Base-by-base conservation (phyloP, 306 rosid species). In the Abrus precatorius region DNA sequence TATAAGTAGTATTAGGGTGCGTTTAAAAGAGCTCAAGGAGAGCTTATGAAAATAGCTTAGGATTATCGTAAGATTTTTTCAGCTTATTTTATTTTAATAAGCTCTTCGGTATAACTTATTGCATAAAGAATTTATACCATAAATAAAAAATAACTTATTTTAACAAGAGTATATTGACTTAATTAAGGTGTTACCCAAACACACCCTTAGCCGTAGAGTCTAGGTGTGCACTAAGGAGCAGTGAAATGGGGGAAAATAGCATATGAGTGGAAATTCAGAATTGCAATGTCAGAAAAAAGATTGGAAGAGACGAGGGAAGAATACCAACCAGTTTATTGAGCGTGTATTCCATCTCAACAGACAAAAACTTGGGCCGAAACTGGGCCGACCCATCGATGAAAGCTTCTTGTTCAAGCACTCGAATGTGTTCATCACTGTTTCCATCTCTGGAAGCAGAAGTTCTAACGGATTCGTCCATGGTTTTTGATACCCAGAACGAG, bases 321-420 rank as follows among this genome's bases (percentile, higher is more conserved):
- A 44, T 41, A 87, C 95, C 5, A 79, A 95, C 98, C 95, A 87
- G 34, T 76, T 77, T 80, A 83, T 95, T 95, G 62, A 93, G 90
- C 2, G 50, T 87, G 7, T 90, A 72, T 74, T 95, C 92, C 65
- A 88, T 7, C 14, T 83, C 82, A 52, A 11, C 77, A 44, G 67
- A 61, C 54, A 78, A 55, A 68, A 77, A 36, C 54, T 43, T 84
- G 9, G 69, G 27, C 54, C 11, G 80, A 63, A 81, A 75, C 74
- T 67, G 61, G 1, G 90, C 71, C 6, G 92, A 53, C 64, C 81
- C 87, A 72, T 84, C 87, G 32, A 80, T 47, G 6, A 84, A 73
- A 55, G 87, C 80, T 84, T 93, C 99, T 44, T 88, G 89, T 76
- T 89, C 90, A 64, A 91, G 41, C 84, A 85, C 89, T 20, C 80